Evolutionary conservation across 139 green algal species (phyloP).

Genomic region (Chlorella sorokiniana): DNA sequence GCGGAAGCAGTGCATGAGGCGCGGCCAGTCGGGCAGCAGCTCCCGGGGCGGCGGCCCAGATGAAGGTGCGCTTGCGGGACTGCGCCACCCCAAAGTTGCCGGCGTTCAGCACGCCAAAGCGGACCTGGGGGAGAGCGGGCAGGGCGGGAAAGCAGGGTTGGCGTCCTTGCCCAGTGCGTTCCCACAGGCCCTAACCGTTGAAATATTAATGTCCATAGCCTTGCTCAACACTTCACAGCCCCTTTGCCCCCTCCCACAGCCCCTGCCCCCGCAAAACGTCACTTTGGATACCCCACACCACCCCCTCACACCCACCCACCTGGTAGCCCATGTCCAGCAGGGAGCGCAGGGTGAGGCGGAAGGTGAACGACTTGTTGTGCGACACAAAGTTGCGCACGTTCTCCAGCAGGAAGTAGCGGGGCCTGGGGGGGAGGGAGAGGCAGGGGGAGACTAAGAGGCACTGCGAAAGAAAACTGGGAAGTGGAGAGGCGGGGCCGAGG

Average conservation of each 20-base stretch:
- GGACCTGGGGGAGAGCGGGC: conserved; percentile 67
- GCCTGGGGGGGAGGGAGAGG: neutral
- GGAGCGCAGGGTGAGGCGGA: conserved; percentile 88
- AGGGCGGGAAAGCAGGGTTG: neutral
- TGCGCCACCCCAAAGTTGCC: conserved; percentile 96
- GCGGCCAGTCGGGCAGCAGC: conserved; percentile 88
- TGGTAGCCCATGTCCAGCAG: conserved; percentile 98
- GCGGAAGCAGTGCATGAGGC: conserved; percentile 84
- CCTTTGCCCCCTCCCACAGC: too few relatives aligned
- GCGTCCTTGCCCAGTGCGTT: too few relatives aligned
- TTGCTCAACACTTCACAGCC: too few relatives aligned
- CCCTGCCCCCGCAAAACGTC: neutral
- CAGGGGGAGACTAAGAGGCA: neutral
- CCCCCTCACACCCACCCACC: conserved; percentile 43
- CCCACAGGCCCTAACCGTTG: neutral
- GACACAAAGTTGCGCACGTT: conserved; percentile 98
- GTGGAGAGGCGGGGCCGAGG: neutral
- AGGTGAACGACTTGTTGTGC: conserved; percentile 95
- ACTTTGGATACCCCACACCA: neutral
- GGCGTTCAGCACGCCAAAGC: conserved; percentile 96
- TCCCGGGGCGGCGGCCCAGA: conserved; percentile 90
- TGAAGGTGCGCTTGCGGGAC: conserved; percentile 95
- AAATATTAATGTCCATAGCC: neutral
- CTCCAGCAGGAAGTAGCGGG: conserved; percentile 61
- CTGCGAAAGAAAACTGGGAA: too few relatives aligned